These are phyloP conservation scores for Taxawa tesnikishii DNA, from an alignment of 2,329 filamentous ascomycete genomes.

Conservation along the genomic window DNA sequence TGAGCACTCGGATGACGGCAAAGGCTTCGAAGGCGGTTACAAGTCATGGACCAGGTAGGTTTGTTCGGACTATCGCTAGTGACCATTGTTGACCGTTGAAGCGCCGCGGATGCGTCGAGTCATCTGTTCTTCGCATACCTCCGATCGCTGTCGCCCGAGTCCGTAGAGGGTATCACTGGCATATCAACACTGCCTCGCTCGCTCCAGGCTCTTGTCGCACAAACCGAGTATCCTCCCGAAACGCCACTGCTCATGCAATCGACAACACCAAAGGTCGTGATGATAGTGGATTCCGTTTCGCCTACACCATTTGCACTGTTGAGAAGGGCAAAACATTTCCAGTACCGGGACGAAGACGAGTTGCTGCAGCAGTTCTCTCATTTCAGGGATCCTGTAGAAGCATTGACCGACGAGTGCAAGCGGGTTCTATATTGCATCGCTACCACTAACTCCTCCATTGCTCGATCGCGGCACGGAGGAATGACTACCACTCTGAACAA, in stretches of 20 bases:
- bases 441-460: conserved; percentile 70
- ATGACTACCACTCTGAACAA: conserved; percentile 19
- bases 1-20: conserved; percentile 73
- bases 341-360: conserved; percentile 79
- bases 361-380: conserved; percentile 77
- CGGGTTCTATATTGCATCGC: conserved; percentile 84
- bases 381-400: conserved; percentile 77
- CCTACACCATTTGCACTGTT: conserved; percentile 87
- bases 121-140: conserved; percentile 98
- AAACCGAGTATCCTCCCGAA: conserved; percentile 88
- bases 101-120: conserved; percentile 87
- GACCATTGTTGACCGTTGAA: conserved; percentile 23
- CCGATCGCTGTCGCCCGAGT: conserved; percentile 75
- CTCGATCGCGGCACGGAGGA: conserved; percentile 51
- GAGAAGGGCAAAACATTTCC: conserved; percentile 83
- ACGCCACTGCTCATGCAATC: conserved; percentile 64
- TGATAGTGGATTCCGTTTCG: conserved; percentile 93
- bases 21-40: conserved; percentile 91
- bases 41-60: conserved; percentile 70
- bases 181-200: conserved; percentile 84
- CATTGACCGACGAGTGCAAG: conserved; percentile 85
- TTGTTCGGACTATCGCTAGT: not conserved
- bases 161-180: conserved; percentile 53
- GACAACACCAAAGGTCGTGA: conserved; percentile 77
- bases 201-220: conserved; percentile 76